Conservation (phyloP, 495 filamentous ascomycete genomes). For the Apiosordaria backusii region DNA sequence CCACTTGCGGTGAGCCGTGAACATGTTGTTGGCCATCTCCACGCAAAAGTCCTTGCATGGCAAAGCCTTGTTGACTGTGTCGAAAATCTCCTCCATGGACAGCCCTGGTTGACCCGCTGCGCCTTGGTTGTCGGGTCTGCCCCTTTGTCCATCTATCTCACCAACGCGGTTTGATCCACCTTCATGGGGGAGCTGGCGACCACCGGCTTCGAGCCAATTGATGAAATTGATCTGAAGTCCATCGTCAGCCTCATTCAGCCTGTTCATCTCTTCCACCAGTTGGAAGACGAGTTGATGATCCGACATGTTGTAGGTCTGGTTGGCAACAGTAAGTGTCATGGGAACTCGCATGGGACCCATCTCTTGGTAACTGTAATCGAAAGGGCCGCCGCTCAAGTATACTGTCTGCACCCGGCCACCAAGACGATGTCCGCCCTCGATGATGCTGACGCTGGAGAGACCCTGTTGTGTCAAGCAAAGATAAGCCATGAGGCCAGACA, state of each 20-base stretch:
- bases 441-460: conserved; percentile 38
- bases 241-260: conserved; percentile 49
- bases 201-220: conserved; percentile 2
- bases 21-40: conserved; percentile 57
- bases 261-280: conserved; percentile 56
- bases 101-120: not conserved
- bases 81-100: conserved; percentile 2
- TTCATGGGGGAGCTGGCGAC: not conserved
- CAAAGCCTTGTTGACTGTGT: conserved; percentile 9
- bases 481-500: conserved; percentile 63
- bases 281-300: conserved; percentile 64
- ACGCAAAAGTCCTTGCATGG: conserved; percentile 31
- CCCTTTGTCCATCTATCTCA: not conserved
- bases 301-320: conserved; percentile 53
- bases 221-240: conserved; percentile 57
- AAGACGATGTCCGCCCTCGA: conserved; percentile 39
- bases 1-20: conserved; percentile 57
- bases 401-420: conserved; percentile 58
- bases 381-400: conserved; percentile 57
- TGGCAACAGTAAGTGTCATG: conserved; percentile 48
- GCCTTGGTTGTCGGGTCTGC: not conserved
- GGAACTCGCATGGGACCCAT: conserved; percentile 72
- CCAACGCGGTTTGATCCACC: conserved; percentile 2
- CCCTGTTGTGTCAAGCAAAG: conserved; percentile 39
- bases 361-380: conserved; percentile 70